These are phyloP conservation scores for Daldinia childiae DNA, from an alignment of 495 filamentous ascomycete genomes.

Conservation along the genomic window DNA sequence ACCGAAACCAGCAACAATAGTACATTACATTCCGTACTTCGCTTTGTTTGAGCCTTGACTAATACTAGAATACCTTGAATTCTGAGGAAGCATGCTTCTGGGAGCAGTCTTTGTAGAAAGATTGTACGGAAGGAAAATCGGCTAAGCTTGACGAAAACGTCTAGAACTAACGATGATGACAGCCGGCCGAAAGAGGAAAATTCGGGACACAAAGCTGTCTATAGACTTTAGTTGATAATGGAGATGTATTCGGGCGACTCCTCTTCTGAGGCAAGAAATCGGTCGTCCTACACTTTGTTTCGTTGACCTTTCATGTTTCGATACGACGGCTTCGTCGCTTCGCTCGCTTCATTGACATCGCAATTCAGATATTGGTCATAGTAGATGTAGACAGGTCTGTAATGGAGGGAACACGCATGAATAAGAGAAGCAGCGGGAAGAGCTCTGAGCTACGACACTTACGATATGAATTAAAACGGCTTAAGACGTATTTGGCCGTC, in stretches of 20 bases:
- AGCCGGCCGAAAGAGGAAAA: conserved; percentile 29
- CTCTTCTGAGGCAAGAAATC: neutral
- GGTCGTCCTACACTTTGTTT: conserved; percentile 1
- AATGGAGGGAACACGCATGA: neutral
- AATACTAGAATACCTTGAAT: neutral
- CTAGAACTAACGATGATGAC: conserved; percentile 11
- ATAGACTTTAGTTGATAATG: conserved; percentile 31
- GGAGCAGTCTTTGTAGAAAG: conserved; percentile 20
- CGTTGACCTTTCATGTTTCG: neutral
- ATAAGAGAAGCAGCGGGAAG: neutral
- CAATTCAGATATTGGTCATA: neutral
- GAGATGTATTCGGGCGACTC: conserved; percentile 13
- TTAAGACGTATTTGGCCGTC: conserved; percentile 18
- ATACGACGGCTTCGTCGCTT: neutral
- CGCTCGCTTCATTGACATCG: neutral
- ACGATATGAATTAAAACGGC: conserved; percentile 10
- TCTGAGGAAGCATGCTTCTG: conserved; percentile 3
- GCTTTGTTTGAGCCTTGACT: conserved; percentile 26
- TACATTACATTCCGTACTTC: conserved; percentile 15
- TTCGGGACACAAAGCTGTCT: conserved; percentile 26
- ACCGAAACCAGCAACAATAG: conserved; percentile 30
- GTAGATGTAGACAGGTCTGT: neutral
- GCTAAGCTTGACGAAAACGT: conserved; percentile 32
- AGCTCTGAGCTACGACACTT: conserved; percentile 1
- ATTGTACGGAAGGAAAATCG: neutral